Base-by-base conservation (phyloP, 1,284 basidiomycete genomes). In the Malassezia vespertilionis region DNA sequence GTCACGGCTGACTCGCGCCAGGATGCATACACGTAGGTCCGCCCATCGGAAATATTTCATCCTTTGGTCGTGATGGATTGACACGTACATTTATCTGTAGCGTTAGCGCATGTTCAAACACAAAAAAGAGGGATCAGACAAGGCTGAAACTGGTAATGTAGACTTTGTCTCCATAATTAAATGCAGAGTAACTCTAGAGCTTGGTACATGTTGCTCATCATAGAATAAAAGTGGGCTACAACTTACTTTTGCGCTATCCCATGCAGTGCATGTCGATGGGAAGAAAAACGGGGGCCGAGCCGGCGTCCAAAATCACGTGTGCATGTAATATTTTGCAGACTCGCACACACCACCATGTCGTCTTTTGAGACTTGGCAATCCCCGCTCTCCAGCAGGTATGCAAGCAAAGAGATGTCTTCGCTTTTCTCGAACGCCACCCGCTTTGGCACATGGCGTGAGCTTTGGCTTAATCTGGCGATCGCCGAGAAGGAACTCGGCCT, bases 371-470 rank as follows among this genome's bases (percentile, higher is more conserved):
- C 41, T 28, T 69, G 65, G 65, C 65, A 69, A 44, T 69, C 65
- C 33, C 65, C 65, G 5, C 55, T 69, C 7, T 63, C 64, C 37
- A 47, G 89, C 69, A 89, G 91, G 46, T 97, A 97, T 85, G 93
- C 93, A 18, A 90, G 86, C 77, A 91, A 91, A 72, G 91, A 96
- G 75, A 96, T 96, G 91, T 83, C 88, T 11, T 79, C 86, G 73
- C 79, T 97, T 46, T 97, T 96, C 76, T 96, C 90, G 33, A 80
- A 84, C 46, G 81, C 82, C 42, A 91, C 85, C 57, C 84, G 93
- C 20, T 97, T 93, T 74, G 81, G 81, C 53, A 96, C 90, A n/a
- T 97, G 91, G 91, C 78, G 91, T 59, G 78, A 84, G 69, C 78
- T 97, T 20, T 97, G 91, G 91, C 79, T 97, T 58, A 91, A 84